Conservation (phyloP, 257 asterid genomes). For the Asclepias syriaca region DNA sequence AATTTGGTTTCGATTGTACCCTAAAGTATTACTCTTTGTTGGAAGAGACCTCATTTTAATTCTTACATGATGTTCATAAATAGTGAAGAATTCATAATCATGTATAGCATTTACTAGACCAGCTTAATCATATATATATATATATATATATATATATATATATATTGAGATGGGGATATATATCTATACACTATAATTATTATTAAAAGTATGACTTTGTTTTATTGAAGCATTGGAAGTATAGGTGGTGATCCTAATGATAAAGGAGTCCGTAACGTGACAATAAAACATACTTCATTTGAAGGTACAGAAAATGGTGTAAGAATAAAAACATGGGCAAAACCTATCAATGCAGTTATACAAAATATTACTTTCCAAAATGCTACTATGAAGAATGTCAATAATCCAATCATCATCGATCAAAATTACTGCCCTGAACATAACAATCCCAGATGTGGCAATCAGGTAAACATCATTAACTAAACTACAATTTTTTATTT, state of each 20-base stretch:
- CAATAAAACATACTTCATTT: slow-evolving; percentile 32
- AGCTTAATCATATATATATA: too few relatives aligned
- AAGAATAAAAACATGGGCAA: slow-evolving; percentile 56
- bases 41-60: too few relatives aligned
- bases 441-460: background rate
- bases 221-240: slow-evolving; percentile 45
- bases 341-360: slow-evolving; percentile 40
- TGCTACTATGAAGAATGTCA: slow-evolving; percentile 28
- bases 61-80: too few relatives aligned
- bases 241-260: slow-evolving; percentile 40
- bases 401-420: slow-evolving; percentile 17
- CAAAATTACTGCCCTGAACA: slow-evolving; percentile 6
- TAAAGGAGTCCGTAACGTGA: slow-evolving; percentile 42
- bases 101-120: too few relatives aligned
- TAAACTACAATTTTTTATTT: background rate
- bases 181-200: too few relatives aligned
- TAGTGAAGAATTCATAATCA: too few relatives aligned
- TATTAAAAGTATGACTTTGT: background rate
- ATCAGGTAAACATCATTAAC: background rate
- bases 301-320: slow-evolving; percentile 49
- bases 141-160: too few relatives aligned
- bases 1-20: too few relatives aligned
- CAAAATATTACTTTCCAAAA: slow-evolving; percentile 35
- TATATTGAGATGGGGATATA: too few relatives aligned
- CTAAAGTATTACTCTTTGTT: too few relatives aligned